These are phyloP conservation scores for Fusarium sp. DNA, from an alignment of 2,329 filamentous ascomycete species.

Conservation along the genomic window DNA sequence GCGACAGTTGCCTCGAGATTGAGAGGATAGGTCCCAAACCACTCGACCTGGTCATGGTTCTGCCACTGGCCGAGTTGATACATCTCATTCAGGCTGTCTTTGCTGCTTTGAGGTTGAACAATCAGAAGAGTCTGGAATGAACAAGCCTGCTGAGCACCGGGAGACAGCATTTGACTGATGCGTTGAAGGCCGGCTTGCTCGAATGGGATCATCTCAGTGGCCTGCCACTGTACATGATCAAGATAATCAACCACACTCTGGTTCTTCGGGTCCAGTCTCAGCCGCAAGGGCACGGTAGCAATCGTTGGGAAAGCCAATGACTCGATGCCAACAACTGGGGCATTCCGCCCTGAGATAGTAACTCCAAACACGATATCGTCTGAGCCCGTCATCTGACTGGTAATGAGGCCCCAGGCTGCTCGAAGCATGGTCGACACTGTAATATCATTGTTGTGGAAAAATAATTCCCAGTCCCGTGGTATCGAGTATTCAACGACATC, in stretches of 20 bases:
- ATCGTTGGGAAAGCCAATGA: constrained; percentile 52
- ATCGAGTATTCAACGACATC: constrained; percentile 65
- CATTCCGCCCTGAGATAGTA: constrained; percentile 59
- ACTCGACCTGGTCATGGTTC: background rate
- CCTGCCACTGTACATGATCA: constrained; percentile 25
- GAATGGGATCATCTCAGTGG: constrained; percentile 34
- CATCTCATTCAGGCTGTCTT: background rate
- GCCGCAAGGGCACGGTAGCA: constrained; percentile 60
- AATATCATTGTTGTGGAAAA: background rate
- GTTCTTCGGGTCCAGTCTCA: constrained; percentile 51
- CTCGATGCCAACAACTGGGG: constrained; percentile 40
- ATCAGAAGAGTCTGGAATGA: constrained; percentile 51
- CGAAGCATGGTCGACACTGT: constrained; percentile 34
- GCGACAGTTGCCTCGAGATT: constrained; percentile 8
- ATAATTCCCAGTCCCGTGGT: constrained; percentile 19
- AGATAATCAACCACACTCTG: constrained; percentile 26
- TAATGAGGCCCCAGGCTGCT: constrained; percentile 66
- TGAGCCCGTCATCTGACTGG: constrained; percentile 62
- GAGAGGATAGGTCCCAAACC: constrained; percentile 6
- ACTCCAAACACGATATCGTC: constrained; percentile 61
- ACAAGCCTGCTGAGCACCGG: constrained; percentile 35
- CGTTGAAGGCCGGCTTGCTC: constrained; percentile 42
- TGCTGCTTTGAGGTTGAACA: constrained; percentile 38
- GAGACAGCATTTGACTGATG: constrained; percentile 33
- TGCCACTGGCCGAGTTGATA: constrained; percentile 1